Evolutionary conservation across 192 early-diverging fungal species (phyloP).

Genomic region (Lobosporangium transversale): DNA sequence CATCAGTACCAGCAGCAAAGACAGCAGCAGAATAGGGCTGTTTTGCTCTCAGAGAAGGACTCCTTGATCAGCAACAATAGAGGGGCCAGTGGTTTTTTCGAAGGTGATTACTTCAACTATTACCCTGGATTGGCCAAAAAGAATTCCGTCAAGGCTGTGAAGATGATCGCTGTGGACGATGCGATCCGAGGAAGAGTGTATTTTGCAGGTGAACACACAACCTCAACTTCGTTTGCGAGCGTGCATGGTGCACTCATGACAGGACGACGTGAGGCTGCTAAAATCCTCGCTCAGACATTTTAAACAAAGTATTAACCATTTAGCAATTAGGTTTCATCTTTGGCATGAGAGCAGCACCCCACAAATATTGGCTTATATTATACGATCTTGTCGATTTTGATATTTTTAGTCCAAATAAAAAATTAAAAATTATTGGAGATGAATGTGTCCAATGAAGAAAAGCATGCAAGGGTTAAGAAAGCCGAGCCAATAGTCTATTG

Average conservation of each 20-base stretch:
- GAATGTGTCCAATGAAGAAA: no score
- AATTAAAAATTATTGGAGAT: not conserved
- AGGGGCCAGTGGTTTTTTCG: no score
- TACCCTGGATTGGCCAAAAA: not conserved
- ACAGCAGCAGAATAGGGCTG: not conserved
- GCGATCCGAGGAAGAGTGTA: slow-evolving; percentile 27
- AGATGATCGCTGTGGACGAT: slow-evolving; percentile 31
- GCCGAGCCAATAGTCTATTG: no score
- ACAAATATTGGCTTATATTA: not conserved
- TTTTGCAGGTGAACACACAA: slow-evolving; percentile 61
- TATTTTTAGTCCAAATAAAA: not conserved
- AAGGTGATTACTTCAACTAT: no score
- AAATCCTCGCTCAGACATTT: slow-evolving; percentile 29
- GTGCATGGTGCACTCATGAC: slow-evolving; percentile 60
- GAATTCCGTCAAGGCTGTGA: not conserved
- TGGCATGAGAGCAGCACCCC: not conserved
- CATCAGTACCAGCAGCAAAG: not conserved
- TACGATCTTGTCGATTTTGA: not conserved
- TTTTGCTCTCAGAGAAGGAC: not conserved
- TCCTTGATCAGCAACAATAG: not conserved
- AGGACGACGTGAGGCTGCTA: slow-evolving; percentile 52
- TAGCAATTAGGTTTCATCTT: not conserved
- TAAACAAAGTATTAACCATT: not conserved
- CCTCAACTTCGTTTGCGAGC: slow-evolving; percentile 54
- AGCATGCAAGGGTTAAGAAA: no score